Evolutionary conservation across 176 grass and related monocot genomes (phyloP), one percentile per base, ranked within the genome.

Genomic region (Musa schizocarpa): DNA sequence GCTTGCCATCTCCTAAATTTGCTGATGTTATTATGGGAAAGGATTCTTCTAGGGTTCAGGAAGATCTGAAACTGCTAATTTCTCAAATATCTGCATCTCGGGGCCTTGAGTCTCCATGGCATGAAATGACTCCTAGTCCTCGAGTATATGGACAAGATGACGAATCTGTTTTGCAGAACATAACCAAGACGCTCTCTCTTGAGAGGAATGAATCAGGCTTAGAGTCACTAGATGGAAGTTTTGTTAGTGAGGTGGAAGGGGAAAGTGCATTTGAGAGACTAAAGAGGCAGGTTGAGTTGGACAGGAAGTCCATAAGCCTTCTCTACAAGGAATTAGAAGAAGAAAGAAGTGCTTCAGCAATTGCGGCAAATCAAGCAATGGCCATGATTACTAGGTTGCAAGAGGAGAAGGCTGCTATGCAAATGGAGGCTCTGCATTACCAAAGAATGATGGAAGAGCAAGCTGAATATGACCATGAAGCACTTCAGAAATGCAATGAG

Each of bases 401-500:
- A 89, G 87, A 97, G 67, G 93, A 97, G 74, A 97, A 97, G 63
- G 93, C 93, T 64, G 81, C 87, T 74, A 84, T 97, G 84, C 87
- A 97, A 67, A 92, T 97, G 87, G 93, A 97, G 88, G 88, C 90
- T 80, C 87, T 82, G 1, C 95, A 99, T 72, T 99, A 94, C 82
- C 88, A 91, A 81, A 82, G 95, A 71, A 89, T 94, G 95, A 94
- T 99, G 86, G 95, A 99, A 76, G 90, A 99, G 63, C 90, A 94
- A 87, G 90, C 88, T 24, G 95, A 91, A 79, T 99, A 94, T 53
- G 88, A 99, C 58, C 68, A 76, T 6, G 90, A 89, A 67, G 90
- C 82, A 53, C 73, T 99, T 17, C 83, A 84, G 1, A 86, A 92
- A 76, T 74, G 75, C 59, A 91, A 89, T 12, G 86, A 92, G 70